A percentile compares a stretch with the other conserved stretches of the same genome.
Conservation (phyloP, 371 early-diverging fungal genomes). For the Mycotypha africana region DNA sequence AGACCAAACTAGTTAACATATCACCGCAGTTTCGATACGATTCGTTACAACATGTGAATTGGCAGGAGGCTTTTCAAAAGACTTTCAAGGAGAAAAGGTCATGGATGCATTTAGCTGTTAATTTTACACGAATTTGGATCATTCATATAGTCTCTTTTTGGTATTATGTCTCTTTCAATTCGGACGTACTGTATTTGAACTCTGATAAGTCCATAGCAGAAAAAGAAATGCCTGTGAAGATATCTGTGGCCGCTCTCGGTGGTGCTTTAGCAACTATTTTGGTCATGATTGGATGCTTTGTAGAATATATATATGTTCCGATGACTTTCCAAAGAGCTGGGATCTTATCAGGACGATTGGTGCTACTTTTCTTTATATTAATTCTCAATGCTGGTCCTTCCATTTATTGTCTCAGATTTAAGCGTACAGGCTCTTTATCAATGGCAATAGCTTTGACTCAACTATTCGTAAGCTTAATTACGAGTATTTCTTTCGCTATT, state of each 20-base stretch:
- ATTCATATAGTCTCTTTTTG: constrained; percentile 81
- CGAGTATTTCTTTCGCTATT: constrained; percentile 62
- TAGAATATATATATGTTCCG: constrained; percentile 70
- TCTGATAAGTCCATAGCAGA: constrained; percentile 34
- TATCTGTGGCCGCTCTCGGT: constrained; percentile 71
- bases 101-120: constrained; percentile 80
- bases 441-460: constrained; percentile 63
- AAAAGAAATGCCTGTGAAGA: constrained; percentile 47
- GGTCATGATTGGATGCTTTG: constrained; percentile 60
- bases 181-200: constrained; percentile 60
- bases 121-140: constrained; percentile 86
- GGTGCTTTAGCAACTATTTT: constrained; percentile 69
- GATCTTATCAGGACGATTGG: constrained; percentile 54
- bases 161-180: constrained; percentile 76
- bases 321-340: constrained; percentile 55
- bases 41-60: constrained; percentile 61
- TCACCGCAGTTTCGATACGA: constrained; percentile 63
- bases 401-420: constrained; percentile 52
- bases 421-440: constrained; percentile 41
- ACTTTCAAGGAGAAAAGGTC: constrained; percentile 87
- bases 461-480: constrained; percentile 59
- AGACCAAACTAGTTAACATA: constrained; percentile 49
- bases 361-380: constrained; percentile 57
- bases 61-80: constrained; percentile 71
- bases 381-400: constrained; percentile 66